Evolutionary conservation across 176 grass and related monocot species (phyloP), one percentile per base, ranked within the genome.

Genomic region (Elaeis guineensis): DNA sequence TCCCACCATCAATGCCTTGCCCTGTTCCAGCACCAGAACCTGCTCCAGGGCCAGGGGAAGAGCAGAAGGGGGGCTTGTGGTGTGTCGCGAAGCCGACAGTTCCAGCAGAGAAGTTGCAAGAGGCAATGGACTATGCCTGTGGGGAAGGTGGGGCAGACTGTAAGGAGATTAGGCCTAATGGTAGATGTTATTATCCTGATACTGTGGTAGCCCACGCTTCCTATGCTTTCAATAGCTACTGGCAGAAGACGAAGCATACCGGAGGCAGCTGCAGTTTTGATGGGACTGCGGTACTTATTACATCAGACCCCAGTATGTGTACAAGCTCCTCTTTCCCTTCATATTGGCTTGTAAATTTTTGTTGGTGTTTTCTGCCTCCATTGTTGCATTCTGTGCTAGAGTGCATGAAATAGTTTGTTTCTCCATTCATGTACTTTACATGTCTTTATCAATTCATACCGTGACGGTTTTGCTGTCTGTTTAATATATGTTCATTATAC

Each of bases 61-160:
- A 56, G 5, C 61, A 35, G 5, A 50, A 11, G 0, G 64, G 28
- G 1, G 74, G 80, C 16, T 51, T 64, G 21, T 83, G 80, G 80
- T 77, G 80, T 3, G 74, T 83, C 17, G 74, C 74, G 5, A 83
- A 83, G 69, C 74, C 80, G 1, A 73, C 74, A 3, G 80, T 77
- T 5, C 74, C 63, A 3, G 25, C 24, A 54, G 80, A 77, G 4
- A 72, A 35, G 51, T 64, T 83, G 73, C 80, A 72, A 50, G 68
- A 77, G 25, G 74, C 80, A 9, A 83, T 83, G 80, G 74, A 83
- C 49, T 83, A 53, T 16, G 80, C 80, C 1, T 83, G 80, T 25
- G 25, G 74, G 15, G 69, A 73, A 62, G 74, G 65, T 22, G 63
- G 69, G 16, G 80, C 75, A 6, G 63, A 73, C 29, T 83, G 80